Conservation (phyloP, 1,284 basidiomycete genomes). For the Rhodotorula sp. region DNA sequence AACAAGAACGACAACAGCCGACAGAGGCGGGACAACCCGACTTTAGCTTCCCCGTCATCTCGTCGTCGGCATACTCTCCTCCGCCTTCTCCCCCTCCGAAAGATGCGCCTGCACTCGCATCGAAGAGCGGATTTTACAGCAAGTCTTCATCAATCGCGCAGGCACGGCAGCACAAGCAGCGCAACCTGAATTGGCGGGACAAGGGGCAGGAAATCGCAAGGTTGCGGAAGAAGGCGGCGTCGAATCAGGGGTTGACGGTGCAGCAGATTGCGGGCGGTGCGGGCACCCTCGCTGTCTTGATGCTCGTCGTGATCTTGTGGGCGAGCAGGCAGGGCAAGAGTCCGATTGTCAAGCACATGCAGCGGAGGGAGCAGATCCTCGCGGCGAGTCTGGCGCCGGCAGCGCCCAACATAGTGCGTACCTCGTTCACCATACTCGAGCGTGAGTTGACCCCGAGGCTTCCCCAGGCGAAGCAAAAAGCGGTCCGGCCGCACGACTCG, state of each 20-base stretch:
- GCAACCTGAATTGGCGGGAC: slow-evolving; percentile 28
- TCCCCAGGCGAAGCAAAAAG: slow-evolving; percentile 1
- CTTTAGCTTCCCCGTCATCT: slow-evolving; percentile 20
- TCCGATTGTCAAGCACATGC: slow-evolving; percentile 27
- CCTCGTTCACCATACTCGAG: no score
- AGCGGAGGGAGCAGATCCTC: slow-evolving; percentile 25
- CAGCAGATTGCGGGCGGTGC: slow-evolving; percentile 15
- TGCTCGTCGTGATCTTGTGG: slow-evolving; percentile 18
- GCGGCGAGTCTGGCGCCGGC: slow-evolving; percentile 19
- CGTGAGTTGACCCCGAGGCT: background rate
- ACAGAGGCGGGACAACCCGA: slow-evolving; percentile 12
- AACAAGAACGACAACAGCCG: no score
- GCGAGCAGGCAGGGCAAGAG: slow-evolving; percentile 9
- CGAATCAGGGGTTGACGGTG: slow-evolving; percentile 9
- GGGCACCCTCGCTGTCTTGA: slow-evolving; percentile 17
- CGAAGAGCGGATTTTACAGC: slow-evolving; percentile 29
- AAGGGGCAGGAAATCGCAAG: slow-evolving; percentile 29
- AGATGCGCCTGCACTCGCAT: background rate
- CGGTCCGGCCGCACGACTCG: slow-evolving; percentile 21
- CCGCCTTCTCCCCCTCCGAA: slow-evolving; percentile 28
- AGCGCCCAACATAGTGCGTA: slow-evolving; percentile 5
- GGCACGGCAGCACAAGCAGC: slow-evolving; percentile 13
- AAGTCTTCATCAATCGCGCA: slow-evolving; percentile 30
- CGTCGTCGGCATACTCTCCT: slow-evolving; percentile 8
- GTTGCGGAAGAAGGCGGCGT: slow-evolving; percentile 16